Conservation (phyloP, 495 filamentous ascomycete genomes). For the Parachaetomium inaequale region DNA sequence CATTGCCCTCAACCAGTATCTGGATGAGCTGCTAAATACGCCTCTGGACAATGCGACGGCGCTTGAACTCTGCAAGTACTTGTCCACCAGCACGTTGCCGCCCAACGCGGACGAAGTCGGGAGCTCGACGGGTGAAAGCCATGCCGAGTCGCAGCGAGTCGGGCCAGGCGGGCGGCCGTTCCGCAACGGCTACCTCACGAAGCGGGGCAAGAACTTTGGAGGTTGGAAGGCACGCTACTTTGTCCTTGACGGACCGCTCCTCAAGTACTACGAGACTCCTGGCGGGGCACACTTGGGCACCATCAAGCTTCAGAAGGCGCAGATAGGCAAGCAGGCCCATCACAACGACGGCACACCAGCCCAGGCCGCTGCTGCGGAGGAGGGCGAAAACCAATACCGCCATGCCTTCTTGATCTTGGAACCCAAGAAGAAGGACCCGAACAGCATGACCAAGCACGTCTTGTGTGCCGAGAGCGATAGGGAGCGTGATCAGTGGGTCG, state of each 20-base stretch:
- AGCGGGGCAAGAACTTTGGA: slow-evolving; percentile 95
- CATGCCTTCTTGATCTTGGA: slow-evolving; percentile 95
- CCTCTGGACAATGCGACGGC: slow-evolving; percentile 75
- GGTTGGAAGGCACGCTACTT: slow-evolving; percentile 99
- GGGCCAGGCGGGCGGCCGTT: slow-evolving; percentile 63
- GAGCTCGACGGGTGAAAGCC: slow-evolving; percentile 41
- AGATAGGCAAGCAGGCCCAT: slow-evolving; percentile 86
- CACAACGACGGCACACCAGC: slow-evolving; percentile 62
- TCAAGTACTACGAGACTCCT: slow-evolving; percentile 88
- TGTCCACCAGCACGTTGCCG: slow-evolving; percentile 81
- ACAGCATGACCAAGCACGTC: slow-evolving; percentile 86
- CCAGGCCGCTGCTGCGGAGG: slow-evolving; percentile 58
- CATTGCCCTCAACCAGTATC: slow-evolving; percentile 74
- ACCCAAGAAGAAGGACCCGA: slow-evolving; percentile 93
- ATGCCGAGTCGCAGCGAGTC: slow-evolving; percentile 39
- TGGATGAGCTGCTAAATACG: slow-evolving; percentile 77
- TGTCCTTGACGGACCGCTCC: slow-evolving; percentile 78
- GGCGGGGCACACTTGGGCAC: slow-evolving; percentile 87
- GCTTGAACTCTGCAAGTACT: slow-evolving; percentile 78
- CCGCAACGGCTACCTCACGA: slow-evolving; percentile 91
- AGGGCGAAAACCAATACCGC: slow-evolving; percentile 86
- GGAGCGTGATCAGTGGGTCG: slow-evolving; percentile 93
- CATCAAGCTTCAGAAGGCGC: slow-evolving; percentile 84
- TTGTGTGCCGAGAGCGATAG: slow-evolving; percentile 91
- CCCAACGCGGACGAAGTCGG: slow-evolving; percentile 65